Conservation (phyloP, 805 yeast genomes). For the Wickerhamiella qilinensis region DNA sequence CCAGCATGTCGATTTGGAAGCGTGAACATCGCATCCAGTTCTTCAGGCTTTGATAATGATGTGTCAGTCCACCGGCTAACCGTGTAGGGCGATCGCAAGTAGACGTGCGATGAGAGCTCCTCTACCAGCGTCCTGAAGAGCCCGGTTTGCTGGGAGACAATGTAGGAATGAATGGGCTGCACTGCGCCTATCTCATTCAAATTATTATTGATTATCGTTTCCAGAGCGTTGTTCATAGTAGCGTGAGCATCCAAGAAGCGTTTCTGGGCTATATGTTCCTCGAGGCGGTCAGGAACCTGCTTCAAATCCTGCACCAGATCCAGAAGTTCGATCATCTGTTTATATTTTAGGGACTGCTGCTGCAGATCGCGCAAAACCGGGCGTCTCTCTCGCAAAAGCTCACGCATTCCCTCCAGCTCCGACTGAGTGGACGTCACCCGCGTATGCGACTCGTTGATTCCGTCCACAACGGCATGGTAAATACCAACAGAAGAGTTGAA, state of each 20-base stretch:
- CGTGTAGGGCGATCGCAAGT: conserved; percentile 32
- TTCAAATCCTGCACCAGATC: conserved; percentile 49
- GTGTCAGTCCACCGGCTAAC: conserved; percentile 15
- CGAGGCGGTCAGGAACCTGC: conserved; percentile 45
- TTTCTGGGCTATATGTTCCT: conserved; percentile 49
- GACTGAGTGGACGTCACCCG: conserved; percentile 34
- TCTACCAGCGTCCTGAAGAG: conserved; percentile 62
- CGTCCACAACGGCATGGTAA: conserved; percentile 51
- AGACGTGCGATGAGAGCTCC: conserved; percentile 56
- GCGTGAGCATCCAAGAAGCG: conserved; percentile 50
- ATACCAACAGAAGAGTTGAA: conserved; percentile 78
- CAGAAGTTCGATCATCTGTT: conserved; percentile 54
- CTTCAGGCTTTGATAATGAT: conserved; percentile 7
- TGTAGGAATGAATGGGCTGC: conserved; percentile 18
- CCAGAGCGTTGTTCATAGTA: conserved; percentile 31
- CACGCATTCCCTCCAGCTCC: conserved; percentile 32
- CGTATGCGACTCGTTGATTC: conserved; percentile 49
- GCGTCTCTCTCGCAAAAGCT: conserved; percentile 36
- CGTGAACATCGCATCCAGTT: neutral
- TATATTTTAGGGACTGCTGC: conserved; percentile 41
- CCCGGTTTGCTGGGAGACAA: conserved; percentile 24
- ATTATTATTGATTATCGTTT: conserved; percentile 18
- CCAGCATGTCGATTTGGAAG: neutral
- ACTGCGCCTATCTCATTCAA: conserved; percentile 19
- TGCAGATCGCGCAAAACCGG: conserved; percentile 49